A percentile compares a stretch with the other conserved stretches of the same genome.
phyloP scores from a whole-genome alignment of 371 early-diverging fungal species.

The Mucor mucedo region DNA sequence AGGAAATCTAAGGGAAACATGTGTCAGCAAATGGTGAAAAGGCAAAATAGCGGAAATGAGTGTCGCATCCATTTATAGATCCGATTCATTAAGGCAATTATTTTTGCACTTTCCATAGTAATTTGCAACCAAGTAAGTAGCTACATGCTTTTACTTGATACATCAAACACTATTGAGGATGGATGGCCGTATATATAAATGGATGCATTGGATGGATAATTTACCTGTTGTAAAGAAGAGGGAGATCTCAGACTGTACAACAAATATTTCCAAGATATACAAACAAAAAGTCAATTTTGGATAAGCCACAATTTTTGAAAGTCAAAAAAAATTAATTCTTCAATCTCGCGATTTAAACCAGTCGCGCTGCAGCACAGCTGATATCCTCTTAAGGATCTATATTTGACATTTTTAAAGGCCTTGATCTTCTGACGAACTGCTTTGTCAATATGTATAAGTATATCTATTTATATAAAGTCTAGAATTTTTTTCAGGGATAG shows the following conservation, averaged over 20 bases:
- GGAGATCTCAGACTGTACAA: conserved; percentile 19
- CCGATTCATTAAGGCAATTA: conserved; percentile 16
- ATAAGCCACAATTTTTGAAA: conserved; percentile 20
- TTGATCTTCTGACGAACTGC: no score
- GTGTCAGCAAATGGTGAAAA: background rate
- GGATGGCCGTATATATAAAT: conserved; percentile 1
- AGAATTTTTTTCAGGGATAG: no score
- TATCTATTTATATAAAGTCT: no score
- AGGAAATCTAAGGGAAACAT: conserved; percentile 10
- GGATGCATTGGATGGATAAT: conserved; percentile 32
- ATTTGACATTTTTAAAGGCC: no score
- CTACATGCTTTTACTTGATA: background rate
- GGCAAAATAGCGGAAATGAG: conserved; percentile 10
- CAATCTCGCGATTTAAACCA: background rate
- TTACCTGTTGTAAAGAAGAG: conserved; percentile 40
- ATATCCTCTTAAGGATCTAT: no score
- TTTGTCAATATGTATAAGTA: no score
- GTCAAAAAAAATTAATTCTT: background rate
- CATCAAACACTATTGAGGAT: conserved; percentile 10
- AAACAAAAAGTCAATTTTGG: conserved; percentile 13
- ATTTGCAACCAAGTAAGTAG: conserved; percentile 1
- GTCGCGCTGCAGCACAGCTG: no score
- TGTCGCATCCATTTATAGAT: conserved; percentile 17
- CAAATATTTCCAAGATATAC: conserved; percentile 12
- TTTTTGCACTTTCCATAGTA: conserved; percentile 5